Evolutionary conservation across 1,284 basidiomycete genomes (phyloP).

Genomic region (Sanghuangporus weigelae): DNA sequence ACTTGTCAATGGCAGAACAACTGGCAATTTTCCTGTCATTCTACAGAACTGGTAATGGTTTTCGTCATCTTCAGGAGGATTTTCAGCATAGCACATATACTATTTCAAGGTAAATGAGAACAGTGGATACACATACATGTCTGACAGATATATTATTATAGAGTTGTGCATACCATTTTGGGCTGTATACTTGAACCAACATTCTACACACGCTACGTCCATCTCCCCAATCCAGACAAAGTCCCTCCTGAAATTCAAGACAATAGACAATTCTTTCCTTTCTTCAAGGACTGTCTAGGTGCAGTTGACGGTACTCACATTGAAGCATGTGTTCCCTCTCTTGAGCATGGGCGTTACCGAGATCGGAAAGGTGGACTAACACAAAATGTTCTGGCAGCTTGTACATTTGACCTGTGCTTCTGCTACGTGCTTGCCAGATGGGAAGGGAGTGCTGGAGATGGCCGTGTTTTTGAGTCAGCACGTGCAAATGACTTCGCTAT

Average conservation of each 20-base stretch:
- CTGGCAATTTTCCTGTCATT: slow-evolving; percentile 16
- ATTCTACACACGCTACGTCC: slow-evolving; percentile 24
- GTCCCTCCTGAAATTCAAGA: slow-evolving; percentile 20
- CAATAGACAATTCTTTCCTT: slow-evolving; percentile 33
- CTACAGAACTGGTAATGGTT: slow-evolving; percentile 7
- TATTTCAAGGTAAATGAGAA: slow-evolving; percentile 12
- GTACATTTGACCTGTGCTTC: slow-evolving; percentile 29
- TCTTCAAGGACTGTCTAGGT: slow-evolving; percentile 31
- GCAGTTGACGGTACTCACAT: slow-evolving; percentile 39
- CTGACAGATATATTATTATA: slow-evolving; percentile 1
- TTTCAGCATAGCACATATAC: slow-evolving; percentile 13
- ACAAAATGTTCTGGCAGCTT: slow-evolving; percentile 32
- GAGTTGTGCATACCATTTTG: slow-evolving; percentile 18
- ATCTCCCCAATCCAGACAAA: slow-evolving; percentile 17
- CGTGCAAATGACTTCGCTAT: slow-evolving; percentile 25
- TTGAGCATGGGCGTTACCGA: slow-evolving; percentile 22
- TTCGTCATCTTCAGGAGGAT: slow-evolving; percentile 15
- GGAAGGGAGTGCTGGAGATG: slow-evolving; percentile 33
- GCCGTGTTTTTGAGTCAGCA: slow-evolving; percentile 27
- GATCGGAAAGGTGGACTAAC: slow-evolving; percentile 32
- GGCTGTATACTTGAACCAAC: neutral
- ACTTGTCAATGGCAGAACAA: slow-evolving; percentile 9
- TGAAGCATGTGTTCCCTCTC: slow-evolving; percentile 22
- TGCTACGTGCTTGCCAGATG: slow-evolving; percentile 31
- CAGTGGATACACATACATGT: neutral